Evolutionary conservation across 352 stramenopile genomes (phyloP), one percentile per base, ranked within the genome.

Genomic region (Blastocystis sp.): DNA sequence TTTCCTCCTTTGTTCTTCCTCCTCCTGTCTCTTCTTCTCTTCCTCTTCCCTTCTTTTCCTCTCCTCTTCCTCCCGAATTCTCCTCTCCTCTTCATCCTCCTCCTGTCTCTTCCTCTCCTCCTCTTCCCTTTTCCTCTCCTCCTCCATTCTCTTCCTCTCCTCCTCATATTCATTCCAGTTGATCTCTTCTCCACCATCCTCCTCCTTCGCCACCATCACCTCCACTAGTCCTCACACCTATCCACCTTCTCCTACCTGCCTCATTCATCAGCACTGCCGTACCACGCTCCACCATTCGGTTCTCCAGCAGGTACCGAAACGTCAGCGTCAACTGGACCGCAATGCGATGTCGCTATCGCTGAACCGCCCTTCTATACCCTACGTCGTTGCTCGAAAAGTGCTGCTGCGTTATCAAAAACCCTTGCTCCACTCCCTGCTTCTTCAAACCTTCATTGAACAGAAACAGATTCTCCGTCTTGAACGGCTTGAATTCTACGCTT

Each of bases 361-460:
- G 11, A 57, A 40, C 1, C 32, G 38, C n/a, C 2, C 8, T 48
- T 6, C 8, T 8, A 14, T 34, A 29, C 14, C 69, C 6, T 64
- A 81, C 69, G 24, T 81, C 69, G 1, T 46, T 36, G 29, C 63
- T 57, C 46, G 38, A 24, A 64, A 81, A 81, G 16, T 81, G 27
- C 29, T 64, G 54, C 46, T 51, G 56, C 36, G 49, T 64, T n/a
- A 81, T 64, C 11, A 81, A 44, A 48, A 49, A 27, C 8, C 27
- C 69, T 44, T 63, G 69, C 21, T 59, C 27, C 27, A 81, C 32
- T 29, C 69, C 69, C 0, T 63, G 69, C 42, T 81, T 63, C 51
- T 81, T 81, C 8, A 81, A 44, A 32, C 69, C 69, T 61, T 81
- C 69, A 61, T 81, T 81, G 36, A 81, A 81, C n/a, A 81, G 27